Evolutionary conservation across 768 basidiomycete genomes (phyloP).

Genomic region (Lentinula sp.): DNA sequence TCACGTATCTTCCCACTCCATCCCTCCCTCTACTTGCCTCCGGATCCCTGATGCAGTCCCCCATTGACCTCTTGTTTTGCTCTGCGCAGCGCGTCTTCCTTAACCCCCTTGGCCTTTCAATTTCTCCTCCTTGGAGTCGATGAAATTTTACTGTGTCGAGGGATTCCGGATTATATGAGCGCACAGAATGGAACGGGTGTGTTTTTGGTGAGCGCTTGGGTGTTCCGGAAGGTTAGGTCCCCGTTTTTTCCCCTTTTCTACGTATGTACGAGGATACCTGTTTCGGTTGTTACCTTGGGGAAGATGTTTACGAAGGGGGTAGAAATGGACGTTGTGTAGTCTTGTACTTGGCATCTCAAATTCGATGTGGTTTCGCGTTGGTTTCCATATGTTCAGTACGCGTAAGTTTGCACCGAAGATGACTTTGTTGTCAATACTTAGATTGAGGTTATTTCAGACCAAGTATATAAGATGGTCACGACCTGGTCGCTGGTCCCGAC

Average conservation of each 20-base stretch:
- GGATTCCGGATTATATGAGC: background rate
- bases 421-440: too few relatives aligned
- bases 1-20: background rate
- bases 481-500: too few relatives aligned
- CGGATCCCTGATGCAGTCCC: slow-evolving; percentile 3
- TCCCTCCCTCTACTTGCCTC: background rate
- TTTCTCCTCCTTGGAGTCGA: background rate
- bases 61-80: background rate
- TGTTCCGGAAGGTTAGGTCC: background rate
- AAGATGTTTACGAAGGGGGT: slow-evolving; percentile 4
- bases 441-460: too few relatives aligned
- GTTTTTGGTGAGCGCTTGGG: slow-evolving; percentile 8
- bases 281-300: background rate
- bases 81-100: background rate
- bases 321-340: slow-evolving; percentile 3
- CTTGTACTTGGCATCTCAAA: background rate
- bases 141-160: background rate
- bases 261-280: background rate
- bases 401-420: background rate
- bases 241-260: background rate
- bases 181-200: background rate
- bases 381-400: background rate
- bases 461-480: too few relatives aligned
- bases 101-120: background rate
- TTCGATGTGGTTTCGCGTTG: background rate